phyloP scores from a whole-genome alignment of 2,329 filamentous ascomycete species.

The Colletotrichum sp. region DNA sequence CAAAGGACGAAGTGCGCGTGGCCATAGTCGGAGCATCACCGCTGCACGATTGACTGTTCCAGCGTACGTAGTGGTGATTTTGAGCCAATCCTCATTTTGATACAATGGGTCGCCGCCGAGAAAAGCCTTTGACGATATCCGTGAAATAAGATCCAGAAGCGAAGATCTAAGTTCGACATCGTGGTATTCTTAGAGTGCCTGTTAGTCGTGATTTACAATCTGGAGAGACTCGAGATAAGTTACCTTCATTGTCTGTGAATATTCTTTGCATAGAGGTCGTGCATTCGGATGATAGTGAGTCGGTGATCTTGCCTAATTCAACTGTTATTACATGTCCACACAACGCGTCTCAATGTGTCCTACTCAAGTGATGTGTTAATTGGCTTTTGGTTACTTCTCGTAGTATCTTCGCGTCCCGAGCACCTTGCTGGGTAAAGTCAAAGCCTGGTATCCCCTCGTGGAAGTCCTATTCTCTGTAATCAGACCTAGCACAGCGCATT shows the following conservation, averaged over 20 bases:
- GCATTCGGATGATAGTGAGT: not conserved
- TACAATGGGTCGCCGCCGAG: constrained; percentile 45
- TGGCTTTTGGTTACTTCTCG: constrained; percentile 2
- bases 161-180: not conserved
- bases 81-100: constrained; percentile 51
- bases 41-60: constrained; percentile 38
- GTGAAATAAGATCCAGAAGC: constrained; percentile 42
- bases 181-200: constrained; percentile 24
- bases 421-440: constrained; percentile 1
- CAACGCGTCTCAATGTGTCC: not conserved
- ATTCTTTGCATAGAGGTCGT: not conserved
- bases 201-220: not conserved
- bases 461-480: not conserved
- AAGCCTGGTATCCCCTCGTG: not conserved
- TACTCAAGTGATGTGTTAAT: not conserved
- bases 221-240: not conserved
- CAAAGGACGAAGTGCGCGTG: constrained; percentile 40
- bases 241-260: not conserved
- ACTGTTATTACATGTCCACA: not conserved
- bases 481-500: not conserved
- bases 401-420: not conserved
- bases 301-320: not conserved
- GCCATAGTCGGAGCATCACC: constrained; percentile 43
- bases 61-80: constrained; percentile 47
- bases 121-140: constrained; percentile 54